Percentiles rank a stretch among this genome's conserved stretches.
phyloP scores from a whole-genome alignment of 768 basidiomycete species.

The Leccinum truebloodii region DNA sequence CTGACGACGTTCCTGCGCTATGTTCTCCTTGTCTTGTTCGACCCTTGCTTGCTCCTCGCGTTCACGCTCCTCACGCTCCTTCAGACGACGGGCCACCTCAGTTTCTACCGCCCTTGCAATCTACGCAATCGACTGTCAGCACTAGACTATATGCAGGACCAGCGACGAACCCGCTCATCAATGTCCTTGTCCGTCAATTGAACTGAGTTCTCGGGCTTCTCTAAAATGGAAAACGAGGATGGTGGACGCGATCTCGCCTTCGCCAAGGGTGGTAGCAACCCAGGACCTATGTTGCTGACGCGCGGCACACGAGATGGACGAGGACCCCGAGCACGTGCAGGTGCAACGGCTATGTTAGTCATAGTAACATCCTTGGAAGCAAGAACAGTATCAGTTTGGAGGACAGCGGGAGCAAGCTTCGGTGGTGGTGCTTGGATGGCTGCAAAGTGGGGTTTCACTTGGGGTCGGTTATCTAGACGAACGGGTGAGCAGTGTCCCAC shows the following conservation, averaged over 20 bases:
- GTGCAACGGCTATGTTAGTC: slow-evolving; percentile 8
- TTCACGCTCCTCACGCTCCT: slow-evolving; percentile 38
- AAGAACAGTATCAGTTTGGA: slow-evolving; percentile 43
- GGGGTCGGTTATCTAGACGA: slow-evolving; percentile 55
- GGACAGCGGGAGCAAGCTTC: slow-evolving; percentile 45
- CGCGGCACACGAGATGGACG: slow-evolving; percentile 36
- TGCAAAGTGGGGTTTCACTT: slow-evolving; percentile 65
- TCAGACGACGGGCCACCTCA: slow-evolving; percentile 69
- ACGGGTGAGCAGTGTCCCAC: background rate
- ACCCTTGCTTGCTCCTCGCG: slow-evolving; percentile 33
- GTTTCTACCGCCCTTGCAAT: slow-evolving; percentile 74
- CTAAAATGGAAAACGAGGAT: slow-evolving; percentile 12
- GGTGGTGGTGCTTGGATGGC: slow-evolving; percentile 51
- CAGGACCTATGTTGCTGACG: slow-evolving; percentile 30
- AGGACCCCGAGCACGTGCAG: slow-evolving; percentile 27
- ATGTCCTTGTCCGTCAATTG: slow-evolving; percentile 68
- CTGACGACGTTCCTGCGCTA: slow-evolving; percentile 11
- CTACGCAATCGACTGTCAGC: slow-evolving; percentile 34
- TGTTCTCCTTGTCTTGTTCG: slow-evolving; percentile 31
- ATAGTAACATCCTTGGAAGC: slow-evolving; percentile 9
- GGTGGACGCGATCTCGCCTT: slow-evolving; percentile 24
- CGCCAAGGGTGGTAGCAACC: slow-evolving; percentile 24
- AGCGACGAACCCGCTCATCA: slow-evolving; percentile 57
- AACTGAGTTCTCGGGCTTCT: slow-evolving; percentile 17
- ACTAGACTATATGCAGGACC: background rate